Percentiles rank a stretch among this genome's conserved stretches.
These are phyloP conservation scores for Groenewaldozyma sp. DNA, from an alignment of 1,139 yeast genomes.

Conservation along the genomic window DNA sequence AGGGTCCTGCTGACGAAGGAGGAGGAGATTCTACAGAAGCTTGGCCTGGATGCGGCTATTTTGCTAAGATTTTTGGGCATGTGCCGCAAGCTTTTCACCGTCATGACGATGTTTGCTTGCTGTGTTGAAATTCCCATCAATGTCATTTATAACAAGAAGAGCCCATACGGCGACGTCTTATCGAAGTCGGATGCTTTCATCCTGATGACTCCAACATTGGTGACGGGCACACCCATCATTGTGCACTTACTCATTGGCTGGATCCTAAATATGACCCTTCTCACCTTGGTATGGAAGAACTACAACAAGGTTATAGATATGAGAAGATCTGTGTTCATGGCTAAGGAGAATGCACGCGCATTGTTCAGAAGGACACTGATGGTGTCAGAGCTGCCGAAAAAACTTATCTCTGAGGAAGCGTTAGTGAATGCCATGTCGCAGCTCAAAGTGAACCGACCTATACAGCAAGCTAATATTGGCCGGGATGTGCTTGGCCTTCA, in stretches of 20 bases:
- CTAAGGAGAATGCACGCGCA: constrained; percentile 24
- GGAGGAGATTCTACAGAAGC: constrained; percentile 21
- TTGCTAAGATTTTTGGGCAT: constrained; percentile 28
- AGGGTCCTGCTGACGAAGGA: constrained; percentile 21
- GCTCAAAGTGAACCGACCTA: constrained; percentile 13
- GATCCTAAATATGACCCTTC: constrained; percentile 22
- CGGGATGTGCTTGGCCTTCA: constrained; percentile 25
- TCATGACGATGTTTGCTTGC: constrained; percentile 28
- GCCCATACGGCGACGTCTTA: constrained; percentile 16
- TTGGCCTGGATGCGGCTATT: constrained; percentile 33
- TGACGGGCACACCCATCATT: constrained; percentile 26
- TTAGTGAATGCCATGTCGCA: constrained; percentile 16
- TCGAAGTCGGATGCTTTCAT: constrained; percentile 28
- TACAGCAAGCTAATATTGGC: constrained; percentile 29
- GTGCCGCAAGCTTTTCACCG: constrained; percentile 26
- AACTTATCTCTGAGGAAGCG: constrained; percentile 23
- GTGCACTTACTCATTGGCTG: constrained; percentile 32
- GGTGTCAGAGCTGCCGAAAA: constrained; percentile 28
- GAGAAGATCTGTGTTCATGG: constrained; percentile 22
- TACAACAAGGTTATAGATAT: constrained; percentile 24
- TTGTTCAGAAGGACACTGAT: constrained; percentile 29
- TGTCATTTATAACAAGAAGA: constrained; percentile 25
- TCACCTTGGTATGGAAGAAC: constrained; percentile 26
- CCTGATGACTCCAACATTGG: constrained; percentile 31
- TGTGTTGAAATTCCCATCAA: constrained; percentile 33